Evolutionary conservation across 1,284 basidiomycete species (phyloP).

Genomic region (Ceratobasidium sp.): DNA sequence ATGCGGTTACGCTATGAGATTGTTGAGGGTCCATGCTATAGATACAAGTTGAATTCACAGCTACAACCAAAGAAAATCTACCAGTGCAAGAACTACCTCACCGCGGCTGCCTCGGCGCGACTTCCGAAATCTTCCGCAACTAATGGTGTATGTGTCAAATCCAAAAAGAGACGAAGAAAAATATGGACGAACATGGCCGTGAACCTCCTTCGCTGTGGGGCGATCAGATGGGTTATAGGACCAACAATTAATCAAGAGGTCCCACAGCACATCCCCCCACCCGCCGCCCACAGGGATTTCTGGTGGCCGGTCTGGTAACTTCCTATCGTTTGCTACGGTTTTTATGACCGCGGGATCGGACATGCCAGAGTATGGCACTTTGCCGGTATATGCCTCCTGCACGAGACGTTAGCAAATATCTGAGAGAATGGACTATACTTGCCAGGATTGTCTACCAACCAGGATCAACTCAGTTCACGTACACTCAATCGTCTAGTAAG

Average conservation of each 20-base stretch:
- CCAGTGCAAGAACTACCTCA: no score
- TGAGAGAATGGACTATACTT: constrained; percentile 4
- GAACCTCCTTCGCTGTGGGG: neutral
- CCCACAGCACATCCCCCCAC: neutral
- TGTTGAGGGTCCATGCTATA: no score
- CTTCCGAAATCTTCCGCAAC: no score
- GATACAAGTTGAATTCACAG: no score
- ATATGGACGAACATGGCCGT: no score
- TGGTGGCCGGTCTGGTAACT: neutral
- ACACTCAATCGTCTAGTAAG: neutral
- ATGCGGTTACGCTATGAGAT: no score
- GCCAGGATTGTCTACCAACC: constrained; percentile 1
- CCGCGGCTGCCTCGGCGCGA: no score
- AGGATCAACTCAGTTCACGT: neutral
- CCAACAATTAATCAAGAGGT: constrained; percentile 2
- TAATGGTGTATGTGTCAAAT: no score
- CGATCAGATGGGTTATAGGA: neutral
- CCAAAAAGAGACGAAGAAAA: no score
- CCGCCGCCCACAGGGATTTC: neutral
- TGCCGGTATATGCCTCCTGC: constrained; percentile 6
- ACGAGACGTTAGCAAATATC: neutral
- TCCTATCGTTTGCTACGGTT: neutral
- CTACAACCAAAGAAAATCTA: no score
- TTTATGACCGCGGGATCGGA: neutral
- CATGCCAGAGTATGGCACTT: neutral